Evolutionary conservation across 345 rosid genomes (phyloP).

Genomic region (Sisymbrium altissimum): DNA sequence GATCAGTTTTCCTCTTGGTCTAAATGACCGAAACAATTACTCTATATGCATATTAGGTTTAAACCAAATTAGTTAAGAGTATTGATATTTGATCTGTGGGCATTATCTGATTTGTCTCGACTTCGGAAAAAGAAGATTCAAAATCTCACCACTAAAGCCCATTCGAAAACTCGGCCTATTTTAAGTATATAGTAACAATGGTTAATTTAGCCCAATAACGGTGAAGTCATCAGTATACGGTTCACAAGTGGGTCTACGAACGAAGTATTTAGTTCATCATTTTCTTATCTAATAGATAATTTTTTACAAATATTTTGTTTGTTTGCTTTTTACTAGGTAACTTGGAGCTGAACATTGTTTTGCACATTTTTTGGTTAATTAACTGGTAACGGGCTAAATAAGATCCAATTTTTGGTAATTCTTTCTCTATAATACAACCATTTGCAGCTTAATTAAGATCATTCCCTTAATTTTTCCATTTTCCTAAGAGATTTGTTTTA

Average conservation of each 20-base stretch:
- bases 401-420: background rate
- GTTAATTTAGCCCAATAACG: background rate
- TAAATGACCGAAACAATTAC: background rate
- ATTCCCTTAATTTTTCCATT: background rate
- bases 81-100: background rate
- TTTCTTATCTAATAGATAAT: background rate
- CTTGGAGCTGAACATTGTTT: background rate
- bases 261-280: background rate
- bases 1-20: background rate
- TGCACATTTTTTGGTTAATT: background rate
- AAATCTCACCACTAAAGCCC: background rate
- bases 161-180: background rate
- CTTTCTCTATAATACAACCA: background rate
- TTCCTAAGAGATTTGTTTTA: background rate
- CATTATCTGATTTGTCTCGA: background rate
- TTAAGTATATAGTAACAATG: background rate
- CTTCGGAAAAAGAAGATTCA: too few species aligned
- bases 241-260: background rate
- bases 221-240: background rate
- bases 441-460: background rate
- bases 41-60: background rate
- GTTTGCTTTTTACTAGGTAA: background rate
- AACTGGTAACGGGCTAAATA: background rate
- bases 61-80: background rate
- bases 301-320: background rate